phyloP scores from a whole-genome alignment of 441 rosid genomes.

The Erodium chrysanthum region DNA sequence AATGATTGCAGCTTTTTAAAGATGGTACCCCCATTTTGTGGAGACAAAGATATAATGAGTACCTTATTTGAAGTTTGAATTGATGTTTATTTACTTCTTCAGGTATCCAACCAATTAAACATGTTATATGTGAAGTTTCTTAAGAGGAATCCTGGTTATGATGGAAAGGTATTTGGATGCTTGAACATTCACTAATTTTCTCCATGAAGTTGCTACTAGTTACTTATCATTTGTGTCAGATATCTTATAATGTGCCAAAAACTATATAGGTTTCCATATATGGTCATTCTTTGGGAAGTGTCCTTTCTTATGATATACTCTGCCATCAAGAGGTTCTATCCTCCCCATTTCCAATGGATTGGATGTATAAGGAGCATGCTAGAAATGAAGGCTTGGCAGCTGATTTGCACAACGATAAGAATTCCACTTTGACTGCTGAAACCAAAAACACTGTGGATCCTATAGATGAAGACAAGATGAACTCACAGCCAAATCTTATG shows the following conservation, averaged over 20 bases:
- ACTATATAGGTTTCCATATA: conserved; percentile 63
- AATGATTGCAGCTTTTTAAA: not conserved
- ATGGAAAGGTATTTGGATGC: conserved; percentile 67
- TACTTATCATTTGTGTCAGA: not conserved
- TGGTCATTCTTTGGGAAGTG: conserved; percentile 95
- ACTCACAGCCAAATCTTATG: not conserved
- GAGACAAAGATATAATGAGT: not conserved
- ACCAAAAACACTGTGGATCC: not conserved
- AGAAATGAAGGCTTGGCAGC: not conserved
- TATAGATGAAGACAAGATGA: conserved; percentile 1
- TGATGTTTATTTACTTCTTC: conserved; percentile 19
- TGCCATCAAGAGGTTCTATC: conserved; percentile 88
- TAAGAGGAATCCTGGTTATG: conserved; percentile 85
- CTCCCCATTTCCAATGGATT: conserved; percentile 79
- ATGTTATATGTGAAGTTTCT: conserved; percentile 62
- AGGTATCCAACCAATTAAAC: conserved; percentile 92
- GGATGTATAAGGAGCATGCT: conserved; percentile 28
- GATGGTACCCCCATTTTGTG: not conserved
- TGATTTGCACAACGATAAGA: not conserved
- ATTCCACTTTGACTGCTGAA: conserved; percentile 5
- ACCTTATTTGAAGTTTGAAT: conserved; percentile 17
- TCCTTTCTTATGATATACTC: conserved; percentile 86
- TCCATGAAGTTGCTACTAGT: conserved; percentile 17
- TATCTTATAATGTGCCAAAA: conserved; percentile 12
- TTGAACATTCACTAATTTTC: conserved; percentile 14